Evolutionary conservation across 108 stramenopile genomes (phyloP), one percentile per base, ranked within the genome.

Genomic region (Cyclotella kingstonii): DNA sequence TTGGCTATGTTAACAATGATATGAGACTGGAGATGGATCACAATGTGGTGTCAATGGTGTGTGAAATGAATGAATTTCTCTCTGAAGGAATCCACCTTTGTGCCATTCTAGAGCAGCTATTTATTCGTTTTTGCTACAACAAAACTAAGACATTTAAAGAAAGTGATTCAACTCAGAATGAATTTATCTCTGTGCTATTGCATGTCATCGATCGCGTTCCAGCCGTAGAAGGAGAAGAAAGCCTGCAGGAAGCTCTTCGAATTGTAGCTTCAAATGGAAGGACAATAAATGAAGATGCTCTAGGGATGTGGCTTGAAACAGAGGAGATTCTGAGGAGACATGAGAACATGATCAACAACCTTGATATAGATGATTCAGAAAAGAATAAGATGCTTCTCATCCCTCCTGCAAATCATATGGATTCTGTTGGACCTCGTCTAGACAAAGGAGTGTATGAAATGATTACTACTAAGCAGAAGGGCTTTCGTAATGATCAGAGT

Each of bases 381-480:
- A 91, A 90, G 61, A 81, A 81, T 2, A 83, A 79, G 61, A 77
- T 95, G 68, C 66, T 75, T 10, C 72, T 95, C 6, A 47, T 85
- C 23, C 82, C 89, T 42, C 87, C 87, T 31, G 72, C 60, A 12
- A 62, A 40, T 27, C 54, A 60, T 17, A 65, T 59, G 26, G 83
- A 66, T 18, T 55, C 56, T 46, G 52, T 79, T 43, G 93, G 93
- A 33, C 73, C 81, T 31, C 84, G 80, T 10, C 76, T 95, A 45
- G 94, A 95, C 69, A 89, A 85, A 62, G 86, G 89, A 44, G 89
- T 95, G 1, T 95, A 91, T 67, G 90, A 95, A 61, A 90, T 95
- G 87, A 70, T 90, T 44, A 78, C 84, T 19, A 84, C 84, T 10
- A 92, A 92, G 63, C 87, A 90, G 66, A 92, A 90, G 75, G 89